phyloP scores from a whole-genome alignment of 805 yeast species.

The Jamesozyma piceae region DNA sequence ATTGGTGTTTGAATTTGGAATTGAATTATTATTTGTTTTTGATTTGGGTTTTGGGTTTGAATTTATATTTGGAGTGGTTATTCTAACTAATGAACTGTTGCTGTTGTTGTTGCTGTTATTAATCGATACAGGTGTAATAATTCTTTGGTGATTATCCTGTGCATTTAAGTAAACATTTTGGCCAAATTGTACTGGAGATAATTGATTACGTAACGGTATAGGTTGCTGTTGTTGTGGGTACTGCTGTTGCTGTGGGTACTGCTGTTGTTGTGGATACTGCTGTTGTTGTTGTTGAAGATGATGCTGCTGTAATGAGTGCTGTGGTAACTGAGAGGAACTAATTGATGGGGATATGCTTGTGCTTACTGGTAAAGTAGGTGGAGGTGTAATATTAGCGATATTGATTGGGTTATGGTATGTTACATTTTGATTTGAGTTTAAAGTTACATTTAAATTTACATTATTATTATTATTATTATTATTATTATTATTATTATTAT shows the following conservation, averaged over 20 bases:
- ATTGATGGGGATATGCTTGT: not conserved
- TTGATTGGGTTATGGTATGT: not conserved
- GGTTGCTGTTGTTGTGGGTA: not conserved
- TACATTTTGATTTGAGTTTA: not conserved
- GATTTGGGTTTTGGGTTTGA: not conserved
- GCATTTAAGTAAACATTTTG: not conserved
- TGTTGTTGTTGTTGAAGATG: not conserved
- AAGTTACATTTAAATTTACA: not conserved
- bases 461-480: not conserved
- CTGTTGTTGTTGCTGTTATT: not conserved
- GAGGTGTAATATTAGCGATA: slow-evolving; percentile 8
- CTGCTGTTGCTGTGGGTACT: not conserved
- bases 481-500: too few species aligned
- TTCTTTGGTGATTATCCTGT: not conserved
- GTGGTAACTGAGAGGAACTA: not conserved
- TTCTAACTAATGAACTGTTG: not conserved
- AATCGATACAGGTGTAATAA: not conserved
- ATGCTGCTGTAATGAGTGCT: not conserved
- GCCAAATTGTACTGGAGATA: not conserved
- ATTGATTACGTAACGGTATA: too few species aligned
- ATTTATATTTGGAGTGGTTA: not conserved
- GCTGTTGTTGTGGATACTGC: not conserved
- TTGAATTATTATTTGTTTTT: not conserved
- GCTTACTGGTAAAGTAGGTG: slow-evolving; percentile 5
- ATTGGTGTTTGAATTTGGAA: not conserved